Percentiles rank a stretch among this genome's conserved stretches.
These are phyloP conservation scores for Schoenoplectus tabernaemontani DNA, from an alignment of 202 grass and related monocot species.

Conservation along the genomic window DNA sequence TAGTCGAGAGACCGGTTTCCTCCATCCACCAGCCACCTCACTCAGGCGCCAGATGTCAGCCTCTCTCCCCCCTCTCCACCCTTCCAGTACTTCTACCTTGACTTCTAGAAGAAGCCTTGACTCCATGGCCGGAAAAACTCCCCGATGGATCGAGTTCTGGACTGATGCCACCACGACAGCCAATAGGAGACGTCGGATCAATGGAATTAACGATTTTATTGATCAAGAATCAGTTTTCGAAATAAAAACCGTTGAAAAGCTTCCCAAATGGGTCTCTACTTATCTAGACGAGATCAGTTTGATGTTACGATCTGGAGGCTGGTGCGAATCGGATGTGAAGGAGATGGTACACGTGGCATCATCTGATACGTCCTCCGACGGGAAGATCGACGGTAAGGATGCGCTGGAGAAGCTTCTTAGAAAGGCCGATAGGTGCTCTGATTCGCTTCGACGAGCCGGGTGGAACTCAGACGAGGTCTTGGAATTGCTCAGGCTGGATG, in stretches of 20 bases:
- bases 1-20: conserved; percentile 32
- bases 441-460: conserved; percentile 43
- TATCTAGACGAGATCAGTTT: conserved; percentile 44
- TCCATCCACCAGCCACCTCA: conserved; percentile 27
- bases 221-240: conserved; percentile 29
- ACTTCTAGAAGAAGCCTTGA: conserved; percentile 58
- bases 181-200: conserved; percentile 24
- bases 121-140: conserved; percentile 48
- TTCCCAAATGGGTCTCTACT: conserved; percentile 38
- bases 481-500: conserved; percentile 38
- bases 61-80: conserved; percentile 16
- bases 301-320: conserved; percentile 47
- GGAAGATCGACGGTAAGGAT: conserved; percentile 21
- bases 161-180: conserved; percentile 42
- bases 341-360: conserved; percentile 45
- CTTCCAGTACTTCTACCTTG: conserved; percentile 9
- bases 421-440: conserved; percentile 52
- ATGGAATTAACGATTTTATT: neutral
- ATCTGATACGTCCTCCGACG: neutral
- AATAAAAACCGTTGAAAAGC: conserved; percentile 6
- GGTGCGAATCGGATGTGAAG: conserved; percentile 49
- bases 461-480: conserved; percentile 69
- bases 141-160: conserved; percentile 95
- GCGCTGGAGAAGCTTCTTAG: conserved; percentile 25
- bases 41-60: conserved; percentile 48